A percentile compares a stretch with the other conserved stretches of the same genome.
These are phyloP conservation scores for Fusarium fujikuroi DNA, from an alignment of 2,329 filamentous ascomycete genomes.

Conservation along the genomic window DNA sequence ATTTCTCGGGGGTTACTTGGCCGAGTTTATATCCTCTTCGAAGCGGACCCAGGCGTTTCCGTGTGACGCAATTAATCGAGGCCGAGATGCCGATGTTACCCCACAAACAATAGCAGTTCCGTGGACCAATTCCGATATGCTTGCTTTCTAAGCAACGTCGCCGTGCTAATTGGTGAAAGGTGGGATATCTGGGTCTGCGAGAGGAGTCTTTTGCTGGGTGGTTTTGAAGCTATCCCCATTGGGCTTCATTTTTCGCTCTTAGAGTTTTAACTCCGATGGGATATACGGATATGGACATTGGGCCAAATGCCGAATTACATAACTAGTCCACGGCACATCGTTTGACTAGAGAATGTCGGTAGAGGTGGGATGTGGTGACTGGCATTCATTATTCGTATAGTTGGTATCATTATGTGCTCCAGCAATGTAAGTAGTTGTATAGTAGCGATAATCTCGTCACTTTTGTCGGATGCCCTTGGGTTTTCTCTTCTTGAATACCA, in stretches of 20 bases:
- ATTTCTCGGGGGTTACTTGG: neutral
- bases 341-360: neutral
- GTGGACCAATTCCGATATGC: conserved; percentile 2
- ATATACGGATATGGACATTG: neutral
- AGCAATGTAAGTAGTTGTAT: neutral
- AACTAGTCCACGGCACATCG: neutral
- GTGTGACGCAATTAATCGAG: conserved; percentile 37
- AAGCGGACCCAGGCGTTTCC: conserved; percentile 3
- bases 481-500: conserved; percentile 86
- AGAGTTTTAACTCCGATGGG: neutral
- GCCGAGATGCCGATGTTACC: conserved; percentile 15
- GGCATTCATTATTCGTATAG: neutral
- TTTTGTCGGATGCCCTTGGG: conserved; percentile 72
- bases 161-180: conserved; percentile 3
- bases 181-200: neutral
- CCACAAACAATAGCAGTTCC: neutral
- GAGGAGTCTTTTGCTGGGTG: neutral
- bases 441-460: conserved; percentile 44
- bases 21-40: conserved; percentile 24
- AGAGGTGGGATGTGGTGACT: neutral
- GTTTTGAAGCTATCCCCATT: neutral
- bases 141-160: conserved; percentile 19
- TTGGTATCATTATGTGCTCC: neutral
- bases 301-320: conserved; percentile 7
- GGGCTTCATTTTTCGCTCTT: neutral